A percentile compares a stretch with the other conserved stretches of the same genome.
Conservation (phyloP, 805 yeast species). For the Suhomyces prunicola region DNA sequence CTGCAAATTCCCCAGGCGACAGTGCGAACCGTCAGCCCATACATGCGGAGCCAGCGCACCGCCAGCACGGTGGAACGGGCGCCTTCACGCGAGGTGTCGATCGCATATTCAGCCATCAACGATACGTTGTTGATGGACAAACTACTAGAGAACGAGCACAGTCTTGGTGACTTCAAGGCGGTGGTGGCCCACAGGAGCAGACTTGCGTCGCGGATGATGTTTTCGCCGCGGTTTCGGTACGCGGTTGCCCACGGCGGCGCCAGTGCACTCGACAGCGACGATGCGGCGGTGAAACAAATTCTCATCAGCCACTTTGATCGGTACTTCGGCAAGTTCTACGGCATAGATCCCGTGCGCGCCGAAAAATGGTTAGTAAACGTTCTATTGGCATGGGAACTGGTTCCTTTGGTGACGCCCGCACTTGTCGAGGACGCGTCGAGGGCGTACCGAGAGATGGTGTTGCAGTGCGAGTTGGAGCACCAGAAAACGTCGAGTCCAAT, state of each 20-base stretch:
- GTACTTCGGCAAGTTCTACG: slow-evolving; percentile 12
- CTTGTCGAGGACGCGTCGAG: slow-evolving; percentile 9
- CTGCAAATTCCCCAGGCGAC: slow-evolving; percentile 1
- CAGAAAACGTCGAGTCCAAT: neutral
- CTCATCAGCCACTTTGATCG: slow-evolving; percentile 12
- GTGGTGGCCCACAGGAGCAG: slow-evolving; percentile 10
- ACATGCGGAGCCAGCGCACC: neutral
- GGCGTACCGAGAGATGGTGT: slow-evolving; percentile 3
- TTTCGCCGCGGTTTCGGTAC: slow-evolving; percentile 2
- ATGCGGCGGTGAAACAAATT: slow-evolving; percentile 5
- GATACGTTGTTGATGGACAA: slow-evolving; percentile 5
- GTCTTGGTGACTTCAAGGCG: slow-evolving; percentile 8
- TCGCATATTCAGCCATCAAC: slow-evolving; percentile 6
- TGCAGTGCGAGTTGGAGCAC: slow-evolving; percentile 1
- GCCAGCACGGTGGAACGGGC: neutral
- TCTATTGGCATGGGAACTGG: slow-evolving; percentile 7
- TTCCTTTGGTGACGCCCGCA: slow-evolving; percentile 5
- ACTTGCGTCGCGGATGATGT: slow-evolving; percentile 9
- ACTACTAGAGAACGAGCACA: slow-evolving; percentile 7
- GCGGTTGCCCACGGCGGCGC: slow-evolving; percentile 4
- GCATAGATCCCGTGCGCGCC: slow-evolving; percentile 7
- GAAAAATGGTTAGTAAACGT: slow-evolving; percentile 12
- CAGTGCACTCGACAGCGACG: neutral
- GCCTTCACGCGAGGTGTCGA: slow-evolving; percentile 5
- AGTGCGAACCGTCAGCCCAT: neutral